Evolutionary conservation across 805 yeast species (phyloP).

Genomic region (Wickerhamiella slavikovae): DNA sequence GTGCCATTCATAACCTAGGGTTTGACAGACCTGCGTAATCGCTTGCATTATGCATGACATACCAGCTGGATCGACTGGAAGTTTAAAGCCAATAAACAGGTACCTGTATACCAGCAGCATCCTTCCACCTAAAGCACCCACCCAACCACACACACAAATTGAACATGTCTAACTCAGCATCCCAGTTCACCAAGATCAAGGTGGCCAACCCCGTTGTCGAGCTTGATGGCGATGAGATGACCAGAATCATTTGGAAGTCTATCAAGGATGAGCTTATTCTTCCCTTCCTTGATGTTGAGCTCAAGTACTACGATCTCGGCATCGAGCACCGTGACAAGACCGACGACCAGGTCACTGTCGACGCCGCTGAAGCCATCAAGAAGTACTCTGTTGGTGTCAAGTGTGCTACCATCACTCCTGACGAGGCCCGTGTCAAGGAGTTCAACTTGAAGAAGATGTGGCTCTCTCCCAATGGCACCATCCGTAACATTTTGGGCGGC

Average conservation of each 20-base stretch:
- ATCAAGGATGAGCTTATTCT: constrained; percentile 70
- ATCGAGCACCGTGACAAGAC: constrained; percentile 75
- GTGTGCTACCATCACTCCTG: constrained; percentile 96
- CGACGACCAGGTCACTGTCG: constrained; percentile 69
- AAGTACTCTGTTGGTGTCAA: constrained; percentile 85
- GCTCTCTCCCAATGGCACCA: constrained; percentile 93
- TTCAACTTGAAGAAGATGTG: constrained; percentile 87
- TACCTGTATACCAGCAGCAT: too few species aligned
- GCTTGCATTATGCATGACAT: too few species aligned
- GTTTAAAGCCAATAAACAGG: too few species aligned
- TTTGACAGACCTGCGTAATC: too few species aligned
- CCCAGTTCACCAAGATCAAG: constrained; percentile 21
- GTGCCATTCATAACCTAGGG: too few species aligned
- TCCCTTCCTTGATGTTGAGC: constrained; percentile 72
- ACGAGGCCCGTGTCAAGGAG: constrained; percentile 81
- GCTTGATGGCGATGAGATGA: constrained; percentile 96
- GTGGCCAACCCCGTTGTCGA: constrained; percentile 85
- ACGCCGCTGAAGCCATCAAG: constrained; percentile 76
- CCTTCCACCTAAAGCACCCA: too few species aligned
- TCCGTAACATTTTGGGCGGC: constrained; percentile 87
- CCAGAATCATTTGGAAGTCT: constrained; percentile 85
- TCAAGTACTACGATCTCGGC: constrained; percentile 81
- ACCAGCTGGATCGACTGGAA: too few species aligned
- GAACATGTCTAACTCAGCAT: not conserved
- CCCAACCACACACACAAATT: too few species aligned